A percentile compares a stretch with the other conserved stretches of the same genome.
phyloP scores from a whole-genome alignment of 2,329 filamentous ascomycete genomes.

The Cryphonectria naterciae region DNA sequence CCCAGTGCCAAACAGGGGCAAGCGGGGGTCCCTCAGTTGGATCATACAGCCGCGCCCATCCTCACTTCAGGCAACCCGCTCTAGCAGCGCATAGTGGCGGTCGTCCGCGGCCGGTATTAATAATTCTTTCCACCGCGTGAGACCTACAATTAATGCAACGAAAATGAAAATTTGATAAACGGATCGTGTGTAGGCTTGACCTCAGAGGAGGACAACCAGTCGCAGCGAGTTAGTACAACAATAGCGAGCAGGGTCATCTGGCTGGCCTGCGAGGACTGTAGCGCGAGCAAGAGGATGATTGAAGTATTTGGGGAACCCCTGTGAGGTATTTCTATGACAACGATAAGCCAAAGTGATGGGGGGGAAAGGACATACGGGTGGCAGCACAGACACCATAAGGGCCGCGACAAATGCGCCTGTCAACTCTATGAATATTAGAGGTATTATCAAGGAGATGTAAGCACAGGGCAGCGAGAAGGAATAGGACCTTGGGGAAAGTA shows the following conservation, averaged over 20 bases:
- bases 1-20: neutral
- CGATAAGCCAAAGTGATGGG: neutral
- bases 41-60: conserved; percentile 12
- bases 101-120: conserved; percentile 2
- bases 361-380: neutral
- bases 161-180: neutral
- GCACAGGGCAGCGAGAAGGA: too few species aligned
- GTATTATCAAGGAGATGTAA: too few species aligned
- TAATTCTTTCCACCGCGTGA: neutral
- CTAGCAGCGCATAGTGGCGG: neutral
- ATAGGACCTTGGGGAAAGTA: neutral
- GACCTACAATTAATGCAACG: neutral
- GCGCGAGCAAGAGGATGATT: too few species aligned
- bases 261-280: conserved; percentile 17
- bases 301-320: too few species aligned
- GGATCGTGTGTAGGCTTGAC: neutral
- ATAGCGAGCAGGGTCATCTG: conserved; percentile 14
- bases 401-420: neutral
- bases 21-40: neutral
- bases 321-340: conserved; percentile 16
- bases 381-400: neutral
- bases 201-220: neutral
- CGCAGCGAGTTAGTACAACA: neutral
- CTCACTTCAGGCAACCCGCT: conserved; percentile 7
- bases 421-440: neutral